A percentile compares a stretch with the other conserved stretches of the same genome.
Conservation (phyloP, 129 eudicot genomes). For the Ambrosia artemisiifolia region DNA sequence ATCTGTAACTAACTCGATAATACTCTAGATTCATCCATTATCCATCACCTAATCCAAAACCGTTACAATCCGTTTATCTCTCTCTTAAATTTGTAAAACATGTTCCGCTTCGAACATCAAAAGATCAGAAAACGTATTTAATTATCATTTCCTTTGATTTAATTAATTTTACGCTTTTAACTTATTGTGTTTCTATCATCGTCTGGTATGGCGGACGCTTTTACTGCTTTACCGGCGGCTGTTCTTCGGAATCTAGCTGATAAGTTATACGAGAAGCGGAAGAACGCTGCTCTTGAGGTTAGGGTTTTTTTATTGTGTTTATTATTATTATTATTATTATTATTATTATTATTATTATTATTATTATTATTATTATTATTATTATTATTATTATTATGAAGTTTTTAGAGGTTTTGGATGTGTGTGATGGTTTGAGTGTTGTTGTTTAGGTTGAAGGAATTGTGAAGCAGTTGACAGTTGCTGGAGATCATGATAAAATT, state of each 20-base stretch:
- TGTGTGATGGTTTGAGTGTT: slow-evolving; percentile 23
- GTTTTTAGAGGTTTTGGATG: slow-evolving; percentile 21
- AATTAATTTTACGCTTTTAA: background rate
- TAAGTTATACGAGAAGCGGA: slow-evolving; percentile 89
- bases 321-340: background rate
- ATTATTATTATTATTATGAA: background rate
- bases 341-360: too few species aligned
- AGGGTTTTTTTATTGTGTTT: background rate
- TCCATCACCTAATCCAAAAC: background rate
- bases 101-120: slow-evolving; percentile 38
- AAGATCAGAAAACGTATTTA: slow-evolving; percentile 37
- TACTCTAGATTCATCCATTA: slow-evolving; percentile 7
- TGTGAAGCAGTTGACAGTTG: slow-evolving; percentile 72
- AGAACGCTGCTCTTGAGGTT: slow-evolving; percentile 95
- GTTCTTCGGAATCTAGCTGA: slow-evolving; percentile 86
- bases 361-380: too few species aligned
- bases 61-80: background rate
- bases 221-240: slow-evolving; percentile 64
- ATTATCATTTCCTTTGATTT: slow-evolving; percentile 18
- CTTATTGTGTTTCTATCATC: background rate
- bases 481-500: slow-evolving; percentile 75
- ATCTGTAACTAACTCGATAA: slow-evolving; percentile 15
- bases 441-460: slow-evolving; percentile 76
- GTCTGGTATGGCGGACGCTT: slow-evolving; percentile 66
- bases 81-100: background rate